A percentile compares a stretch with the other conserved stretches of the same genome.
Conservation (phyloP, 176 grass and related monocot genomes). For the Neostapfia colusana region DNA sequence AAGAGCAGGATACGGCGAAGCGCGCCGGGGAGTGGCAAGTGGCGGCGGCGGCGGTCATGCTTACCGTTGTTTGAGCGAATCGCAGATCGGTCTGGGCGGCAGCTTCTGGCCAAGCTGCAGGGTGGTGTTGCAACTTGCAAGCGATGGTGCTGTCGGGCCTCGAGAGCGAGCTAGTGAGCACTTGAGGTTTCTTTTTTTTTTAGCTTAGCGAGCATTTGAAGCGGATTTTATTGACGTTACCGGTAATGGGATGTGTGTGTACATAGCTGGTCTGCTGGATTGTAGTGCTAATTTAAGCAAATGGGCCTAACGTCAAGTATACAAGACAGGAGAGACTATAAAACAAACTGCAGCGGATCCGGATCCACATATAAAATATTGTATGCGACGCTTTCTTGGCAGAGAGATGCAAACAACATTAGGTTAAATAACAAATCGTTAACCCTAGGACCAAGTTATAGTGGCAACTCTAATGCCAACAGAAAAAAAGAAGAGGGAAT, state of each 20-base stretch:
- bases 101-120: background rate
- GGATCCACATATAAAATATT: background rate
- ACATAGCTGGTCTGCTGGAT: background rate
- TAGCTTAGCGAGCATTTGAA: no score
- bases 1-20: slow-evolving; percentile 25
- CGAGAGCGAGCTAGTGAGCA: no score
- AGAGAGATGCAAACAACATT: no score
- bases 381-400: background rate
- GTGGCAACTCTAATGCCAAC: background rate
- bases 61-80: slow-evolving; percentile 9
- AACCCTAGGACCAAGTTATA: background rate
- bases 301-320: background rate
- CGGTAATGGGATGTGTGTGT: background rate
- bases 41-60: slow-evolving; percentile 37
- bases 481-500: no score
- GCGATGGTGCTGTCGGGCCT: background rate
- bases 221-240: background rate
- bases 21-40: slow-evolving; percentile 33
- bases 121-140: background rate
- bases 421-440: background rate
- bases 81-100: background rate
- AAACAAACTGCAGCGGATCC: background rate
- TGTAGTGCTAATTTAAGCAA: background rate
- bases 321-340: no score
- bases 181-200: no score